Evolutionary conservation across 441 rosid genomes (phyloP).

Genomic region (Populus trichocarpa): DNA sequence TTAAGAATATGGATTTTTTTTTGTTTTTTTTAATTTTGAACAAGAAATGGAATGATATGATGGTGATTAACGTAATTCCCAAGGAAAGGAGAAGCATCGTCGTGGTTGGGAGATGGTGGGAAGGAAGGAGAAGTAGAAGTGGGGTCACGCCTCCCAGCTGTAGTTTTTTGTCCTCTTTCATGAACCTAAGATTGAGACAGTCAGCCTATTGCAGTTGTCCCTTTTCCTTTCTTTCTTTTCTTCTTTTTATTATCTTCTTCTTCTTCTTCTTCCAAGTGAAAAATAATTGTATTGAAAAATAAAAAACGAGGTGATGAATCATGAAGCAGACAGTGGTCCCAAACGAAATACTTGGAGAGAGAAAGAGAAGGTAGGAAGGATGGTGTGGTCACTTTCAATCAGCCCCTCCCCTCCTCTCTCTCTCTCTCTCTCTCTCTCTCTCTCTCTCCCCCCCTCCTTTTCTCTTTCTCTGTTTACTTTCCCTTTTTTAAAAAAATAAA

Average conservation of each 20-base stretch:
- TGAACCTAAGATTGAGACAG: slow-evolving; percentile 29
- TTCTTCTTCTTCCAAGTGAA: not conserved
- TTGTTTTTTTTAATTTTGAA: no score
- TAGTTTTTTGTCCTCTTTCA: slow-evolving; percentile 33
- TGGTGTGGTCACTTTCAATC: slow-evolving; percentile 18
- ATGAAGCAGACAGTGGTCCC: slow-evolving; percentile 1
- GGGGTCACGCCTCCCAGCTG: slow-evolving; percentile 35
- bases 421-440: not conserved
- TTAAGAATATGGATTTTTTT: no score
- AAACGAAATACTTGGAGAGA: not conserved
- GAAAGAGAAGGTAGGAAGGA: not conserved
- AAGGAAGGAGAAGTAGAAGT: slow-evolving; percentile 24
- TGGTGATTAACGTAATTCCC: not conserved
- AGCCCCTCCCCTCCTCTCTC: slow-evolving; percentile 1
- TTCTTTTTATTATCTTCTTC: not conserved
- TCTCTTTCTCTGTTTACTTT: not conserved
- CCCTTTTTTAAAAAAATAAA: not conserved
- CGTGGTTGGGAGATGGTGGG: not conserved
- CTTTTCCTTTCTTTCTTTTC: not conserved
- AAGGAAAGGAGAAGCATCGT: slow-evolving; percentile 8
- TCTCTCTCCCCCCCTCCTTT: no score
- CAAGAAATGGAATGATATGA: no score
- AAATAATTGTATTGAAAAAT: not conserved
- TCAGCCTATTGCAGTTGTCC: slow-evolving; percentile 19
- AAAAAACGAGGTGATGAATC: not conserved